Conservation (phyloP, 176 grass and related monocot species). For the Typha latifolia region DNA sequence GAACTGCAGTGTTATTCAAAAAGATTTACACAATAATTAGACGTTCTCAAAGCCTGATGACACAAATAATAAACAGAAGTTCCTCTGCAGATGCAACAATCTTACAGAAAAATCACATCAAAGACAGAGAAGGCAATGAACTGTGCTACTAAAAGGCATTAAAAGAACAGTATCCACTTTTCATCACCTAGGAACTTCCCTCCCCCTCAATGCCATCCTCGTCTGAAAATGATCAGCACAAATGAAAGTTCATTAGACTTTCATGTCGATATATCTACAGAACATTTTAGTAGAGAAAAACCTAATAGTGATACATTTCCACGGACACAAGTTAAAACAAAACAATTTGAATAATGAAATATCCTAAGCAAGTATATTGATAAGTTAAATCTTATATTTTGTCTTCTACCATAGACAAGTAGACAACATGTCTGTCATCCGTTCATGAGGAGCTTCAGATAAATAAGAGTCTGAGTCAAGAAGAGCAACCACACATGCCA, state of each 20-base stretch:
- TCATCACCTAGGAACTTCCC: conserved; percentile 23
- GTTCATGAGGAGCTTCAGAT: too few relatives aligned
- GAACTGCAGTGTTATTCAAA: too few relatives aligned
- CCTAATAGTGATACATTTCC: not conserved
- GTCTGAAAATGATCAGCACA: conserved; percentile 31
- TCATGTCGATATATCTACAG: not conserved
- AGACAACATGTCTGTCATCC: too few relatives aligned
- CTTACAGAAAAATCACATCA: conserved; percentile 16
- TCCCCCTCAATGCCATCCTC: conserved; percentile 14
- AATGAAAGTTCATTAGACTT: conserved; percentile 11
- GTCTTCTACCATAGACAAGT: not conserved
- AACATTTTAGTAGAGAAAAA: not conserved
- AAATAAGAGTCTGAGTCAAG: too few relatives aligned
- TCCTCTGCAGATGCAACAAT: conserved; percentile 1
- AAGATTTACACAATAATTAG: too few relatives aligned
- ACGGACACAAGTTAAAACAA: not conserved
- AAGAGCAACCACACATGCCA: too few relatives aligned
- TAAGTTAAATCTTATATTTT: not conserved
- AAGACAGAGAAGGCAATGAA: not conserved
- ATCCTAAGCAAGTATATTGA: not conserved
- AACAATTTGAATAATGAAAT: not conserved
- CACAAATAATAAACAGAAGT: not conserved
- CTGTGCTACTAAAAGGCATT: not conserved
- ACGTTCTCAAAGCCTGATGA: too few relatives aligned
- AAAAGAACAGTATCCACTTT: conserved; percentile 7